phyloP scores from a whole-genome alignment of 2,329 filamentous ascomycete genomes.

The Dendryphion nanum region DNA sequence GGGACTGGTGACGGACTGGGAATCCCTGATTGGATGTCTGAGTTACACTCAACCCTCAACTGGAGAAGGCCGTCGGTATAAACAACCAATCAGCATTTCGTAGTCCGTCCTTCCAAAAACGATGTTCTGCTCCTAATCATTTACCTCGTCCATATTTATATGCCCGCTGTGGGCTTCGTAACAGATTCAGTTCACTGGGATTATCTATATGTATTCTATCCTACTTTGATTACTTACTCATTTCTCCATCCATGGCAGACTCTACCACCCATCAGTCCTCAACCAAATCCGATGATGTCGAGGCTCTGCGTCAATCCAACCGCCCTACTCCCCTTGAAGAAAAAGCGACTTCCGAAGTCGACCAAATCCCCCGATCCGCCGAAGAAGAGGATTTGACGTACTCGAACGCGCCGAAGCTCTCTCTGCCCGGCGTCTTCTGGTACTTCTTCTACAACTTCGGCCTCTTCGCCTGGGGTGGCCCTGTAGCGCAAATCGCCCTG shows the following conservation, averaged over 20 bases:
- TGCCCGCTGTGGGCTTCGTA: too few species aligned
- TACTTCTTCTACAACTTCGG: slow-evolving; percentile 40
- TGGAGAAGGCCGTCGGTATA: too few species aligned
- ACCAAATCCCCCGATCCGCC: slow-evolving; percentile 3
- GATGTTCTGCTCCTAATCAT: too few species aligned
- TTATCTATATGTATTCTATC: too few species aligned
- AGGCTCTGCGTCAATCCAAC: slow-evolving; percentile 5
- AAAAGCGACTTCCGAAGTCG: slow-evolving; percentile 3
- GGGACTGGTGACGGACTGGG: too few species aligned
- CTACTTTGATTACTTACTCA: too few species aligned
- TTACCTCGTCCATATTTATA: too few species aligned
- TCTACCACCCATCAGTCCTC: slow-evolving; percentile 1
- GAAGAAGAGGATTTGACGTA: slow-evolving; percentile 9
- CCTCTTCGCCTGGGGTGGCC: slow-evolving; percentile 37
- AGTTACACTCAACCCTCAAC: too few species aligned
- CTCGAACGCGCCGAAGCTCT: slow-evolving; percentile 29
- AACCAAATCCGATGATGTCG: slow-evolving; percentile 6
- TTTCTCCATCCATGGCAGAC: slow-evolving; percentile 3
- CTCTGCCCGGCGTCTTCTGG: slow-evolving; percentile 31
- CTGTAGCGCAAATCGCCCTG: slow-evolving; percentile 36
- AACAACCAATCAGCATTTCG: too few species aligned
- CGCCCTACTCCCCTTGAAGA: slow-evolving; percentile 1
- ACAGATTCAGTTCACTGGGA: too few species aligned
- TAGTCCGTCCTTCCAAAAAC: too few species aligned
- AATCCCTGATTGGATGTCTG: too few species aligned